These are phyloP conservation scores for Brassica juncea DNA, from an alignment of 345 rosid genomes.

Conservation along the genomic window DNA sequence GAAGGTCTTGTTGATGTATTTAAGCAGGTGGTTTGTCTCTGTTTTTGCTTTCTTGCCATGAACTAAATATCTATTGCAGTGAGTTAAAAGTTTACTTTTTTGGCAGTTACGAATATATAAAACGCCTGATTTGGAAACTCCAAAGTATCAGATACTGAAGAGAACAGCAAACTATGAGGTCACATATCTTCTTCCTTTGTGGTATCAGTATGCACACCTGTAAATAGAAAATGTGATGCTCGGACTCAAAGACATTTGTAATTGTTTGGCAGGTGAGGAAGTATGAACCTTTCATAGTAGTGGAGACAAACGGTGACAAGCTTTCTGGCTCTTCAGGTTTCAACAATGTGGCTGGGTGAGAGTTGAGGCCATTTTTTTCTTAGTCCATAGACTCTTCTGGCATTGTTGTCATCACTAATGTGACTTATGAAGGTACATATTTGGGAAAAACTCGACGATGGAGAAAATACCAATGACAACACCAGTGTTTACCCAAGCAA, in stretches of 20 bases:
- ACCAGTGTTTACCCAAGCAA: constrained; percentile 74
- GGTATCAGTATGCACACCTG: too few species aligned
- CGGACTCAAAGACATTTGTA: not conserved
- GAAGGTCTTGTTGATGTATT: constrained; percentile 78
- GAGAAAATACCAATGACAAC: constrained; percentile 81
- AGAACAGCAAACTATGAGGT: constrained; percentile 83
- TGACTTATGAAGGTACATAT: constrained; percentile 57
- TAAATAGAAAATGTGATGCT: not conserved
- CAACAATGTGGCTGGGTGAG: constrained; percentile 75
- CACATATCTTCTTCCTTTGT: constrained; percentile 1
- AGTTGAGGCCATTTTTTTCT: not conserved
- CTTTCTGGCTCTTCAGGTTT: constrained; percentile 75
- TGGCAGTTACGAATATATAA: constrained; percentile 66
- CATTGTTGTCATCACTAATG: not conserved
- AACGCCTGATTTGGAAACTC: constrained; percentile 81
- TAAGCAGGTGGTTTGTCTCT: constrained; percentile 58
- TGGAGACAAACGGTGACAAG: constrained; percentile 78
- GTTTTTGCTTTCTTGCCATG: constrained; percentile 9
- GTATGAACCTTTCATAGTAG: constrained; percentile 67
- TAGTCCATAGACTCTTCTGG: not conserved
- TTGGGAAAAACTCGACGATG: constrained; percentile 60
- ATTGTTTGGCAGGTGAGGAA: constrained; percentile 57
- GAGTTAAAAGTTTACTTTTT: not conserved
- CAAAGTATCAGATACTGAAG: constrained; percentile 69
- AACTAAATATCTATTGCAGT: not conserved